A percentile compares a stretch with the other conserved stretches of the same genome.
Evolutionary conservation across 352 stramenopile species (phyloP).

Genomic region (Globisporangium ultimum): DNA sequence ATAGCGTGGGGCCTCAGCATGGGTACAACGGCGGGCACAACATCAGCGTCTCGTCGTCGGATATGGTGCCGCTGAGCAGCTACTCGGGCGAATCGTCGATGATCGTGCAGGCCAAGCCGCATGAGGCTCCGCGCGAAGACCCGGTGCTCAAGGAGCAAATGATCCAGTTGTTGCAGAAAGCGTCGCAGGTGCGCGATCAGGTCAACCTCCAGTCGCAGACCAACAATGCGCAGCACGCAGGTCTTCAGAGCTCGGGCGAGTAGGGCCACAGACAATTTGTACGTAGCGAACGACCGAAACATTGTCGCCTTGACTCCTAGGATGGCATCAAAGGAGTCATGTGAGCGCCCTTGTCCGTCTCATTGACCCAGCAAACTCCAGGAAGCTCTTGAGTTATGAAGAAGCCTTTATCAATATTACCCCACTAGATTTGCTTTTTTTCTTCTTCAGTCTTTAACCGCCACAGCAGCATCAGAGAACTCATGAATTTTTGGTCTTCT

Average conservation of each 20-base stretch:
- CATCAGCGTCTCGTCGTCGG: conserved; percentile 30
- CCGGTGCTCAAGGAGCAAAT: conserved; percentile 81
- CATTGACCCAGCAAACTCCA: background rate
- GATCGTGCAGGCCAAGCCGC: conserved; percentile 36
- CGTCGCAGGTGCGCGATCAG: conserved; percentile 74
- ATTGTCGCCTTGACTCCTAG: background rate
- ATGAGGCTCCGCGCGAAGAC: conserved; percentile 44
- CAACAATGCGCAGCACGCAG: conserved; percentile 53
- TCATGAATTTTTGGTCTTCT: no score
- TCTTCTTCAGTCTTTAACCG: background rate
- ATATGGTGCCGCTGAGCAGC: conserved; percentile 71
- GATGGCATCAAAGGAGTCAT: background rate
- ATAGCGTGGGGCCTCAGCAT: conserved; percentile 2
- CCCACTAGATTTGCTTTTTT: background rate
- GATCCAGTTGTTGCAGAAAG: conserved; percentile 83
- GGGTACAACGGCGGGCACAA: background rate
- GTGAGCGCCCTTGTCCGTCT: background rate
- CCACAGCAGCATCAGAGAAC: no score
- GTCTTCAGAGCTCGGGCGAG: conserved; percentile 72
- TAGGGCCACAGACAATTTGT: conserved; percentile 17
- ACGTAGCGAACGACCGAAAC: background rate
- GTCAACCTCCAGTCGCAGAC: conserved; percentile 57
- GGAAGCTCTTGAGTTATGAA: background rate
- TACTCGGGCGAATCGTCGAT: conserved; percentile 41
- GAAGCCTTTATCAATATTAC: background rate